Percentiles rank a stretch among this genome's conserved stretches.
Conservation (phyloP, 1,284 basidiomycete genomes). For the Naganishia cerealis region DNA sequence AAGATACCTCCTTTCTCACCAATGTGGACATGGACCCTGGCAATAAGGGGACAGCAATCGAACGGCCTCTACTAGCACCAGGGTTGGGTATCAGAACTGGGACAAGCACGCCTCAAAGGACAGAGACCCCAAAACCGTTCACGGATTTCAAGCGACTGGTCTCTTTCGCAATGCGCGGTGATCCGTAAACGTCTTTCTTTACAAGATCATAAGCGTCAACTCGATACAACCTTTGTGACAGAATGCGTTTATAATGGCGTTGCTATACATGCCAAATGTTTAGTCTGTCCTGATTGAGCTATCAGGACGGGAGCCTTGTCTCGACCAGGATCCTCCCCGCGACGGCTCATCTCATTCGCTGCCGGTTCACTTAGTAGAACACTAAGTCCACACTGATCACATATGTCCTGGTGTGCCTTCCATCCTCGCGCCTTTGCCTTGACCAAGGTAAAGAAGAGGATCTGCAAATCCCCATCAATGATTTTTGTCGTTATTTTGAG, state of each 20-base stretch:
- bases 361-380: conserved; percentile 9
- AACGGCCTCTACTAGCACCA: conserved; percentile 59
- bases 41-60: conserved; percentile 22
- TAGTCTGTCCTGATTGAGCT: conserved; percentile 11
- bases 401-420: conserved; percentile 7
- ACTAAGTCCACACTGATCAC: conserved; percentile 1
- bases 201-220: background rate
- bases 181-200: background rate
- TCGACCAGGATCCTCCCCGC: background rate
- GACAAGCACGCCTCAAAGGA: conserved; percentile 55
- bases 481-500: conserved; percentile 52
- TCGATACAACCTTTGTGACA: conserved; percentile 2
- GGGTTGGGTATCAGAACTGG: conserved; percentile 53
- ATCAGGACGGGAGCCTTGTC: conserved; percentile 4
- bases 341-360: conserved; percentile 13
- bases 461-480: conserved; percentile 21
- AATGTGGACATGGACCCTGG: conserved; percentile 83
- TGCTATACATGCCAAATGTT: conserved; percentile 6
- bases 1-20: conserved; percentile 84
- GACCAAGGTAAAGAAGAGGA: conserved; percentile 8
- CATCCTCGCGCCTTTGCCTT: conserved; percentile 8
- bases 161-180: conserved; percentile 69
- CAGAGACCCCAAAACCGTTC: conserved; percentile 71
- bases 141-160: conserved; percentile 81
- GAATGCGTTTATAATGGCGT: background rate